Evolutionary conservation across 371 early-diverging fungal genomes (phyloP), one percentile per base, ranked within the genome.

Genomic region (Mortierella polycephala): DNA sequence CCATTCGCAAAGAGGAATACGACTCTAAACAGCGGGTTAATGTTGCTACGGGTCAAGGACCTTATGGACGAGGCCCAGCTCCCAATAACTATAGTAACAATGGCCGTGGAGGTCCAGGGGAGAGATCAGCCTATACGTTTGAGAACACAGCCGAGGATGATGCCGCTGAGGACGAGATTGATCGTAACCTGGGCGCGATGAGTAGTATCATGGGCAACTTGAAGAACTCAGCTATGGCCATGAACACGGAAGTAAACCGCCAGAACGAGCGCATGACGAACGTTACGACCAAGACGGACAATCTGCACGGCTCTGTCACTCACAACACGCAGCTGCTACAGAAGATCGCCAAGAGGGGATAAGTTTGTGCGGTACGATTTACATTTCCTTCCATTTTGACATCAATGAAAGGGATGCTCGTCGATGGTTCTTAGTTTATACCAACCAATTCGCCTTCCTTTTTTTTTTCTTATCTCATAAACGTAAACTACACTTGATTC

Each of bases 101-200:
- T 61, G 85, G 87, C 30, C 85, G 85, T 1, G 86, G 89, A 6
- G 81, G 85, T 9, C 83, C 86, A 40, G 83, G 86, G 6, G 91
- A 92, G 66, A 88, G 90, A 50, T 81, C 84, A 7, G 84, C 86
- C 57, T 92, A 92, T 62, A 84, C 84, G 45, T 88, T 91, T 66
- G 91, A 92, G 66, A 91, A 84, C 52, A 87, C 84, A 40, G 81
- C 76, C 3, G 92, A 92, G 60, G 93, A 92, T 64, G 86, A 90
- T 60, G 86, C 84, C 2, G 61, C 88, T n/a, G 96, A 96, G 81
- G 84, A 90, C 64, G 95, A 96, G 71, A 91, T 96, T 71, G 91
- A 96, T 79, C 57, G 69, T 10, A 95, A 96, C 73, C 65, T 96
- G 75, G 89, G 92, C 72, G 71, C 88, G 65, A 82, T 96, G 42